Evolutionary conservation across 139 green algal genomes (phyloP), one percentile per base, ranked within the genome.

Genomic region (Volvox africanus): DNA sequence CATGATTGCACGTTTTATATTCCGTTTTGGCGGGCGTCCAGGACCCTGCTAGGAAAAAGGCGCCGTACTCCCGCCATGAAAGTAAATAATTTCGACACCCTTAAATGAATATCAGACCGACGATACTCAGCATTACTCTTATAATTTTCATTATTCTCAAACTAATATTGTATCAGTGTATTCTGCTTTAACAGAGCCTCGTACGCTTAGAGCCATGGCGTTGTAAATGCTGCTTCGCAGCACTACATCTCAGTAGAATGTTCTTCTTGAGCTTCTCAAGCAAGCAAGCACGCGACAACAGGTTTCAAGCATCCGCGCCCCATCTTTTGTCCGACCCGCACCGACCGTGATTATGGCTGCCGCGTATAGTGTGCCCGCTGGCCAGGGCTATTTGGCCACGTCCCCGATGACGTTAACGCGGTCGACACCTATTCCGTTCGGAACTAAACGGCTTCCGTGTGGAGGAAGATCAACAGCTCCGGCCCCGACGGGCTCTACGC

Each of bases 361-460:
- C 18, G 61, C 81, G 2, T 87, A 87, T 33, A 71, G 36, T 19
- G 61, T 87, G n/a, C 81, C 81, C 1, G 50, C 80, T 35, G 20
- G 78, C 80, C 80, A 86, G 28, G 81, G 81, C 17, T 80, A 88
- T 28, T 61, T 89, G 69, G 85, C 37, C 14, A 89, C 85, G 20
- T 89, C 85, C 22, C 85, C 85, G 69, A 44, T 89, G 32, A 78
- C 82, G 30, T 33, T 88, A 44, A 82, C 68, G 36, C 37, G 85
- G 68, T 89, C 85, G 69, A 82, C 69, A n/a, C 85, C 85, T 5
- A 89, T 89, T 26, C 85, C 85, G 11, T 89, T 89, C 11, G 71
- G 85, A 9, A 13, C n/a, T 2, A 82, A 82, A 28, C 69, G 83
- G 26, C 16, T 80, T 1, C 26, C 67, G 2, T 50, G 36, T 37